Percentiles rank a stretch among this genome's conserved stretches.
Conservation (phyloP, 768 basidiomycete genomes). For the Rhizopogon rudus region DNA sequence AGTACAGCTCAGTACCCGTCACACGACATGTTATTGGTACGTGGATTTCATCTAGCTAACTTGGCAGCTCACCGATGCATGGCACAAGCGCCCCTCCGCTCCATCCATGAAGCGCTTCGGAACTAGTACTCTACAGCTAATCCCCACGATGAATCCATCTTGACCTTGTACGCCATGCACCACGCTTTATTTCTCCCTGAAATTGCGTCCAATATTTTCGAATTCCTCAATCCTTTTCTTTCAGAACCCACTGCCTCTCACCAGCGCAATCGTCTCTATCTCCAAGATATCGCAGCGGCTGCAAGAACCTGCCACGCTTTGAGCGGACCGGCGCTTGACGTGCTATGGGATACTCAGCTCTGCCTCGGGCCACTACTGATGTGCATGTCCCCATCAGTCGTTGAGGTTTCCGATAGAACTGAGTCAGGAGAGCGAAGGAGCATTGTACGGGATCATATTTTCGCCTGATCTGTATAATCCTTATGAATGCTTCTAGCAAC, state of each 20-base stretch:
- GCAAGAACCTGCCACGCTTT: slow-evolving; percentile 4
- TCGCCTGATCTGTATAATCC: not conserved
- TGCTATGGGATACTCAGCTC: slow-evolving; percentile 4
- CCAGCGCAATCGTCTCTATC: not conserved
- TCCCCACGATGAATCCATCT: no score
- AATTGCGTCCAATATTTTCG: not conserved
- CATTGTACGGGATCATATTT: not conserved
- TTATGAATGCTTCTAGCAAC: not conserved
- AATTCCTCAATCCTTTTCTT: not conserved
- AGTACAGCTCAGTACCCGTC: no score
- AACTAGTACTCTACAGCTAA: no score
- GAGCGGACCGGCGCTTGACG: not conserved
- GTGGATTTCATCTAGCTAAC: no score
- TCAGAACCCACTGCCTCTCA: not conserved
- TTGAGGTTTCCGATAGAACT: not conserved
- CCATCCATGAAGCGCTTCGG: no score
- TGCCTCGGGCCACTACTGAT: not conserved
- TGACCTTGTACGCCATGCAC: not conserved
- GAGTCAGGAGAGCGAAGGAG: no score
- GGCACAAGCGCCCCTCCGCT: no score
- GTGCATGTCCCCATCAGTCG: not conserved
- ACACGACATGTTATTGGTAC: no score
- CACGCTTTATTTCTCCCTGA: not conserved
- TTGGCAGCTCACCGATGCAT: no score
- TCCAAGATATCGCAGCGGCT: slow-evolving; percentile 1